Conservation (phyloP, 116 monocot species). For the Zostera marina region DNA sequence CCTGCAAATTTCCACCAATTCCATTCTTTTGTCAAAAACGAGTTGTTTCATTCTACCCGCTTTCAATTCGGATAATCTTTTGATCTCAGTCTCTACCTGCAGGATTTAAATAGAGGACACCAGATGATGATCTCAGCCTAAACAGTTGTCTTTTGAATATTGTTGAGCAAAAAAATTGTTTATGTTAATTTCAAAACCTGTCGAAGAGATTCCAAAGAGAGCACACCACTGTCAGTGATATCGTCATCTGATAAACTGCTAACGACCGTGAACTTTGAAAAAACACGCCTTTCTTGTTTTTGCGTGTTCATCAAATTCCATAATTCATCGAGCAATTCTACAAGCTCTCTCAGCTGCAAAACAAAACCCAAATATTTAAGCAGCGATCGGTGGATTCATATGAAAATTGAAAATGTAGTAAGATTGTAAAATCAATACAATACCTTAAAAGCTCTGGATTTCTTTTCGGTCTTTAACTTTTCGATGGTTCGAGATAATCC, state of each 20-base stretch:
- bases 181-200: constrained; percentile 13
- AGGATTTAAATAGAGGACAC: no score
- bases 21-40: constrained; percentile 44
- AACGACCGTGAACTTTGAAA: constrained; percentile 27
- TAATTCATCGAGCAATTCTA: constrained; percentile 43
- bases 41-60: constrained; percentile 69
- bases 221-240: constrained; percentile 26
- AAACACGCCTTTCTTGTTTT: constrained; percentile 48
- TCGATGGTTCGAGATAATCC: constrained; percentile 34
- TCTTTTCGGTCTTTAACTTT: constrained; percentile 59
- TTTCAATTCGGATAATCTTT: constrained; percentile 48
- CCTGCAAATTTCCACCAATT: constrained; percentile 59
- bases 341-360: constrained; percentile 37
- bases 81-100: constrained; percentile 49
- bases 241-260: constrained; percentile 23
- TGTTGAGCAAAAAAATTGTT: neutral
- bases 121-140: no score
- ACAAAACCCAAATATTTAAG: neutral
- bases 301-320: constrained; percentile 81
- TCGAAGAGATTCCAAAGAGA: constrained; percentile 53
- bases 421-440: no score
- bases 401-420: no score
- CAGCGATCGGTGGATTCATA: no score
- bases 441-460: constrained; percentile 42
- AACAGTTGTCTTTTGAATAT: no score